Conservation (phyloP, 306 rosid genomes). For the Vachellia pachyceras region DNA sequence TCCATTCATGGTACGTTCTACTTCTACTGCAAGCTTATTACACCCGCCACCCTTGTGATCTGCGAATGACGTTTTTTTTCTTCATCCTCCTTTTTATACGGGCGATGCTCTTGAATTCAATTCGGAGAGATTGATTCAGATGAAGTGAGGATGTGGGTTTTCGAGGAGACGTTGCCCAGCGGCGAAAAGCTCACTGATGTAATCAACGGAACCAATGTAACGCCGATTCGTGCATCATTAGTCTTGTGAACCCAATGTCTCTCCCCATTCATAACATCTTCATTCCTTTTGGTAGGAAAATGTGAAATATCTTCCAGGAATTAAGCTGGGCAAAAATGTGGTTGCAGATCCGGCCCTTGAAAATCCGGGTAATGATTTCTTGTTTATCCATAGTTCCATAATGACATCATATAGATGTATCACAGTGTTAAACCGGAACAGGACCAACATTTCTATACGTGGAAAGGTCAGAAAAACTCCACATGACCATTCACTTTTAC, state of each 20-base stretch:
- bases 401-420: background rate
- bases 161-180: slow-evolving; percentile 79
- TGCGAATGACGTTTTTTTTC: no score
- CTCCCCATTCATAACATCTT: slow-evolving; percentile 13
- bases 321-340: slow-evolving; percentile 92
- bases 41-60: no score
- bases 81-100: no score
- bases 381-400: background rate
- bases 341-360: slow-evolving; percentile 91
- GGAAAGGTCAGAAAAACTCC: background rate
- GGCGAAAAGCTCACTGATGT: slow-evolving; percentile 92
- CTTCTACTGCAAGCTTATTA: no score
- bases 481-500: background rate
- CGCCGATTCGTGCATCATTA: slow-evolving; percentile 30
- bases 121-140: slow-evolving; percentile 52
- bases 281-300: slow-evolving; percentile 66
- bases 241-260: slow-evolving; percentile 11
- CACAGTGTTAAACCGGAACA: background rate
- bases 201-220: slow-evolving; percentile 85
- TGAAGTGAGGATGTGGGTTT: slow-evolving; percentile 99
- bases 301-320: slow-evolving; percentile 90
- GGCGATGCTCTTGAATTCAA: slow-evolving; percentile 39
- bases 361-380: slow-evolving; percentile 63
- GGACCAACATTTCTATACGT: background rate
- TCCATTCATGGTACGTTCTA: slow-evolving; percentile 71